Conservation (phyloP, 208 protist genomes). For the Crithidia brevicula region DNA sequence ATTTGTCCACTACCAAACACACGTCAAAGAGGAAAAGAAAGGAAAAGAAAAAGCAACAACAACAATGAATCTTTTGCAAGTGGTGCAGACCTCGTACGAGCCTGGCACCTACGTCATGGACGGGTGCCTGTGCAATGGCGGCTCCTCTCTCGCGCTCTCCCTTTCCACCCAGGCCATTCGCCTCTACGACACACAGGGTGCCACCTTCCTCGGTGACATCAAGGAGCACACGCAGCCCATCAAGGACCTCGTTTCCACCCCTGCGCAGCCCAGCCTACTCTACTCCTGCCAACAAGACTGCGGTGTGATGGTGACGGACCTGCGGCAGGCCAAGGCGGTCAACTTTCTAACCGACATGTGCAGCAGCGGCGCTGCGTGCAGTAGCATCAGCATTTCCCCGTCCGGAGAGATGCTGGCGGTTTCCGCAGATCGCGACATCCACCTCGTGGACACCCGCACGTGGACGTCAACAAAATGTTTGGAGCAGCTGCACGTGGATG, state of each 20-base stretch:
- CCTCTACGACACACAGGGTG: slow-evolving; percentile 63
- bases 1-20: no score
- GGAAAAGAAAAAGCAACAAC: background rate
- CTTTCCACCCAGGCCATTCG: slow-evolving; percentile 63
- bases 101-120: slow-evolving; percentile 68
- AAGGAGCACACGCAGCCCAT: slow-evolving; percentile 70
- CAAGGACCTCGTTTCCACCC: slow-evolving; percentile 52
- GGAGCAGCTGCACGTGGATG: slow-evolving; percentile 77
- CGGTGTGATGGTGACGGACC: slow-evolving; percentile 81
- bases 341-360: slow-evolving; percentile 77
- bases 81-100: slow-evolving; percentile 62
- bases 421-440: slow-evolving; percentile 55
- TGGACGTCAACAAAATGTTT: slow-evolving; percentile 52
- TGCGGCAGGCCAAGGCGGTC: slow-evolving; percentile 46
- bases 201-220: slow-evolving; percentile 51
- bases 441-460: slow-evolving; percentile 72
- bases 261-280: slow-evolving; percentile 51
- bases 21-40: no score
- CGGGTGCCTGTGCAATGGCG: slow-evolving; percentile 65
- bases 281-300: slow-evolving; percentile 81
- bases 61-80: slow-evolving; percentile 51
- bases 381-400: slow-evolving; percentile 58
- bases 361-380: slow-evolving; percentile 42
- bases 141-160: slow-evolving; percentile 56
- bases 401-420: slow-evolving; percentile 49